Evolutionary conservation across 2,329 filamentous ascomycete species (phyloP).

Genomic region (Lecanicillium sp.): DNA sequence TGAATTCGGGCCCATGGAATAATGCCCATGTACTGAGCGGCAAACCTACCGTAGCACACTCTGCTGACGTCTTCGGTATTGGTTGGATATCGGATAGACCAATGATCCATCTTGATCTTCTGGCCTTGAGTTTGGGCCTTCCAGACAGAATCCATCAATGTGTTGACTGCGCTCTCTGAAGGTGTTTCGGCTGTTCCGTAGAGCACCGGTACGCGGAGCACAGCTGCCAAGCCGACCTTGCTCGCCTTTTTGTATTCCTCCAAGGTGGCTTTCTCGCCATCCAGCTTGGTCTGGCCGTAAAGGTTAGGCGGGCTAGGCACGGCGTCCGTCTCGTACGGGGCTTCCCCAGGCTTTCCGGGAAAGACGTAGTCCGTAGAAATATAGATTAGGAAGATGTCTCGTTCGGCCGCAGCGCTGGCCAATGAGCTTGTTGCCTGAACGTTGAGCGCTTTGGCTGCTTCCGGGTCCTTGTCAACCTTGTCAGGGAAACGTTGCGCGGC

Average conservation of each 20-base stretch:
- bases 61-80: conserved; percentile 82
- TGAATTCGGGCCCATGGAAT: conserved; percentile 2
- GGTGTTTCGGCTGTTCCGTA: conserved; percentile 69
- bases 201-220: conserved; percentile 74
- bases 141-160: conserved; percentile 68
- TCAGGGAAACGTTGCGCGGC: conserved; percentile 86
- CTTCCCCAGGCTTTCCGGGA: conserved; percentile 65
- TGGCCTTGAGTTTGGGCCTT: conserved; percentile 58
- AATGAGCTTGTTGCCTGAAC: conserved; percentile 62
- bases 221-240: conserved; percentile 51
- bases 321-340: conserved; percentile 66
- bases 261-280: conserved; percentile 58
- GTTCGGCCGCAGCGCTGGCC: conserved; percentile 55
- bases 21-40: background rate
- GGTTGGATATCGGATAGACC: conserved; percentile 76
- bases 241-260: conserved; percentile 43
- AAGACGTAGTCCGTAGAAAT: conserved; percentile 83
- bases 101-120: conserved; percentile 75
- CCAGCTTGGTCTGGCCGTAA: conserved; percentile 57
- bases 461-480: conserved; percentile 72
- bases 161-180: conserved; percentile 75
- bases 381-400: conserved; percentile 61
- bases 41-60: conserved; percentile 56
- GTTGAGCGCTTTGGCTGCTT: conserved; percentile 66
- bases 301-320: conserved; percentile 66